Base-by-base conservation (phyloP, 345 rosid species). In the Odontarrhena argentea region DNA sequence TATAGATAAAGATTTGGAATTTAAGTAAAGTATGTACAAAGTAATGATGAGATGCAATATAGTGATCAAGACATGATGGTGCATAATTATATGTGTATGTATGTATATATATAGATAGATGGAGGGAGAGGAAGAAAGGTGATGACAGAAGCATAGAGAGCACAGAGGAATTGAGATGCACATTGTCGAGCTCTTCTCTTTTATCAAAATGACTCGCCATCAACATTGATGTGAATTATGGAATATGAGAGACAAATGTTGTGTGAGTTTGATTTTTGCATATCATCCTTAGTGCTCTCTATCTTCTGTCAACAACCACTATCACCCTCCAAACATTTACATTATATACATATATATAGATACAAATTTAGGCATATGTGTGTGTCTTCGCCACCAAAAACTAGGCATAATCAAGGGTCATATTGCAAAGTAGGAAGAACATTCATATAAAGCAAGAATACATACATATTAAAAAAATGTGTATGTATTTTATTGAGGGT, bases 231-330 rank as follows among this genome's bases (percentile, higher is more conserved):
- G 47, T 12, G 46, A 10, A 43, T 44, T 44, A 43, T 43, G 11
- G 11, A 3, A n/a, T 44, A 44, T 6, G 22, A 18, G 22, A 18
- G 22, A 18, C 6, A 6, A 32, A 32, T 32, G 36, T 32, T 32
- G 4, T 28, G 32, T 28, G 32, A 2, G 5, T 28, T 1, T 28
- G 32, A 4, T 12, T 5, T n/a, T 43, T 44, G 48, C 48, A 44
- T 44, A 44, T 44, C 48, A 44, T 44, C 48, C 48, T 44, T 5
- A 12, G 48, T 44, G 48, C 48, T 44, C 48, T 44, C 48, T 44
- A 44, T 44, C 48, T 44, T 44, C 48, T 44, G 48, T 44, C 48
- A 44, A 44, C 48, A 44, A 44, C 48, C 48, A 44, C 8, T 6
- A 44, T 44, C 42, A 38, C 42, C 9, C 12, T 38, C 42, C 42